Conservation (phyloP, 768 basidiomycete species). For the Cystoderma amianthinum region DNA sequence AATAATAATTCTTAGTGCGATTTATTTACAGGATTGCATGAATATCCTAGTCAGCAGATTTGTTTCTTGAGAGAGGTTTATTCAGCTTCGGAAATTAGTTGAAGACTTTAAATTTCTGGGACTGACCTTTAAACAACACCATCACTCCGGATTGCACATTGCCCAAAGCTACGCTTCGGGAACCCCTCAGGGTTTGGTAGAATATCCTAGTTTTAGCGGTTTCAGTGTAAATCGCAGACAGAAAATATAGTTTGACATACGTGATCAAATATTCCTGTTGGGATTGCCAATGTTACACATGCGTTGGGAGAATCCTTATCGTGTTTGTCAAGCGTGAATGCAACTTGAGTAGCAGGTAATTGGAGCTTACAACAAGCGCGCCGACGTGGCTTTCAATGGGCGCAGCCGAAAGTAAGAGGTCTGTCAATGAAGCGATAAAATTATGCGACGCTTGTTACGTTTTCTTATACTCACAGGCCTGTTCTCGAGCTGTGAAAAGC, state of each 20-base stretch:
- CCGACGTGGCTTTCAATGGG: conserved; percentile 66
- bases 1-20: no score
- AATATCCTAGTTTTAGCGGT: conserved; percentile 70
- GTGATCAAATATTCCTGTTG: conserved; percentile 72
- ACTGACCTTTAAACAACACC: conserved; percentile 35
- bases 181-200: conserved; percentile 59
- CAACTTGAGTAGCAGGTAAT: not conserved
- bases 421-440: conserved; percentile 18
- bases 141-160: conserved; percentile 62
- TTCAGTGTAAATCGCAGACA: no score
- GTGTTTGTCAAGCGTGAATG: not conserved
- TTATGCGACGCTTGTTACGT: not conserved
- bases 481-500: conserved; percentile 52
- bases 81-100: no score
- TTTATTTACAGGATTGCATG: no score
- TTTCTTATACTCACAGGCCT: conserved; percentile 46
- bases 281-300: conserved; percentile 67
- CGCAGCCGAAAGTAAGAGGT: conserved; percentile 62
- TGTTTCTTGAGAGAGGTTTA: no score
- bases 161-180: conserved; percentile 50
- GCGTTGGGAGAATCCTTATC: conserved; percentile 69
- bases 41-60: no score
- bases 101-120: not conserved
- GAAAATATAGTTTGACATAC: conserved; percentile 30
- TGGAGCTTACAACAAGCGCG: conserved; percentile 53